Conservation (phyloP, 225 moss, liverwort and hornwort genomes). For the Pleurozium schreberi region DNA sequence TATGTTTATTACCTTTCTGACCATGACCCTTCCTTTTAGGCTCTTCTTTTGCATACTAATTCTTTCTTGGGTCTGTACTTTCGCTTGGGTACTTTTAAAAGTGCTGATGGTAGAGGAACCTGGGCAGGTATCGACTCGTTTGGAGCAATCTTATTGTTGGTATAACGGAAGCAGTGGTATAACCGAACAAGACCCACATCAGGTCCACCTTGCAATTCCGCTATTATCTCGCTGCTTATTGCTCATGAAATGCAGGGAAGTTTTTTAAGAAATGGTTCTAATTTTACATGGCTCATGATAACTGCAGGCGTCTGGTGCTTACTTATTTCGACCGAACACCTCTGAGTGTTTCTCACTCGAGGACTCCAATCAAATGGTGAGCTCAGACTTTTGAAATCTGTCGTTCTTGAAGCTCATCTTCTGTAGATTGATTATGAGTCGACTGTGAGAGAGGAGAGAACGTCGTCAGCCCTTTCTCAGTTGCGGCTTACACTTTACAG, state of each 20-base stretch:
- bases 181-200: slow-evolving; percentile 41
- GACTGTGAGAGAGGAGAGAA: neutral
- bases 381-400: neutral
- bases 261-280: neutral
- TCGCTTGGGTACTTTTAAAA: neutral
- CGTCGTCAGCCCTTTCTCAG: neutral
- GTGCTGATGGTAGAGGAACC: neutral
- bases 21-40: neutral
- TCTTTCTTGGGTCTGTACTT: neutral
- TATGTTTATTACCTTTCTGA: slow-evolving; percentile 1
- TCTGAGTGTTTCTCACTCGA: slow-evolving; percentile 75
- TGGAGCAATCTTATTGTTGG: slow-evolving; percentile 93
- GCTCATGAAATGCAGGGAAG: neutral
- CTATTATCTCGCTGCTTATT: neutral
- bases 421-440: neutral
- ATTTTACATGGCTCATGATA: neutral
- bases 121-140: slow-evolving; percentile 41
- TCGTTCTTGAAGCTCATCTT: neutral
- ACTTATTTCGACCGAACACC: slow-evolving; percentile 82
- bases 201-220: slow-evolving; percentile 12
- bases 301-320: slow-evolving; percentile 79
- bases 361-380: slow-evolving; percentile 22
- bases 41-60: neutral
- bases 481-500: slow-evolving; percentile 3
- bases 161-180: slow-evolving; percentile 92